phyloP scores from a whole-genome alignment of 257 asterid genomes.

The Nicotiana paniculata region DNA sequence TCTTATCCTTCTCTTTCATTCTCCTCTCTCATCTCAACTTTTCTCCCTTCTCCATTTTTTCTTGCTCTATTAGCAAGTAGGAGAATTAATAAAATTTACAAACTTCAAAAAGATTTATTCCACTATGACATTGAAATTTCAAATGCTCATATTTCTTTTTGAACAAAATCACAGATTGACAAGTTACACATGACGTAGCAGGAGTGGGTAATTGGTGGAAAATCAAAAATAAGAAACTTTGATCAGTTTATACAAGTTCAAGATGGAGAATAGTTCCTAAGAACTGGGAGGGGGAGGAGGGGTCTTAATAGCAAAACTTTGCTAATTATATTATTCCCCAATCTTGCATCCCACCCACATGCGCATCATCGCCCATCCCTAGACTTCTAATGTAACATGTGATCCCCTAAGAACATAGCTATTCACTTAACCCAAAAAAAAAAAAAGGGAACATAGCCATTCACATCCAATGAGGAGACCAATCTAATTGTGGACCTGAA shows the following conservation, averaged over 20 bases:
- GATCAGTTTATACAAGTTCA: background rate
- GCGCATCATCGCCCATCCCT: background rate
- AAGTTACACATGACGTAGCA: background rate
- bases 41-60: background rate
- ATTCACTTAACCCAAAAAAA: background rate
- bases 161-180: background rate
- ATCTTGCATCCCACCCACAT: background rate
- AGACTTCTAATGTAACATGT: background rate
- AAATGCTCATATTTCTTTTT: background rate
- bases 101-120: background rate
- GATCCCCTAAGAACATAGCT: background rate
- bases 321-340: background rate
- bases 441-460: background rate
- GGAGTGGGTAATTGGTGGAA: background rate
- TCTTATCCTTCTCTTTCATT: background rate
- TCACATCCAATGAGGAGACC: background rate
- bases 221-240: background rate
- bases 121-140: background rate
- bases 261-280: background rate
- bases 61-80: background rate
- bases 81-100: background rate
- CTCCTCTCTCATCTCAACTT: background rate
- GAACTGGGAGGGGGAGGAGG: background rate
- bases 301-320: background rate
- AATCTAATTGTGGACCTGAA: background rate